These are phyloP conservation scores for Cladosporium velox DNA, from an alignment of 2,329 filamentous ascomycete species.

Conservation along the genomic window DNA sequence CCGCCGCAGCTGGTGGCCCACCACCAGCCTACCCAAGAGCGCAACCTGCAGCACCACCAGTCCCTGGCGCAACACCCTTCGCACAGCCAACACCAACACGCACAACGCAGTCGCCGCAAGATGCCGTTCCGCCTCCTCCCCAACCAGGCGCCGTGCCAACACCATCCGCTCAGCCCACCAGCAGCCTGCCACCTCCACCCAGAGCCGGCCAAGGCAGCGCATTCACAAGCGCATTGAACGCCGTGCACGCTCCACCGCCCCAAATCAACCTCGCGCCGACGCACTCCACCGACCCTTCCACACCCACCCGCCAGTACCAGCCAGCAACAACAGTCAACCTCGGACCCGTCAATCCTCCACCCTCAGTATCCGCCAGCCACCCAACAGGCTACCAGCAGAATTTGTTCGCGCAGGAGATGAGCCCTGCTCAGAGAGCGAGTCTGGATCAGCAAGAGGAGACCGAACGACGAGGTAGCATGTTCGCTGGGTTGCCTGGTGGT, in stretches of 20 bases:
- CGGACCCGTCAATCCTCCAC: slow-evolving; percentile 37
- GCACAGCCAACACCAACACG: slow-evolving; percentile 31
- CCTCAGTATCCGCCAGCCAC: slow-evolving; percentile 38
- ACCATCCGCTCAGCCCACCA: slow-evolving; percentile 33
- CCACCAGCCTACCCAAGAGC: slow-evolving; percentile 33
- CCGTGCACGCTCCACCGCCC: slow-evolving; percentile 41
- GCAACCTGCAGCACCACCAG: slow-evolving; percentile 31
- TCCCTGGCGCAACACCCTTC: slow-evolving; percentile 37
- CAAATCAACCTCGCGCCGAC: slow-evolving; percentile 39
- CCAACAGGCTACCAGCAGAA: slow-evolving; percentile 54
- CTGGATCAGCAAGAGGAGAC: slow-evolving; percentile 32
- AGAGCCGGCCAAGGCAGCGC: slow-evolving; percentile 8
- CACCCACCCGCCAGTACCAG: slow-evolving; percentile 11
- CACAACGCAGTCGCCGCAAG: slow-evolving; percentile 23
- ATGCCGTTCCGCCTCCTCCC: slow-evolving; percentile 41
- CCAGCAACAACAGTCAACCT: slow-evolving; percentile 43
- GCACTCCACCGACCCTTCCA: slow-evolving; percentile 38
- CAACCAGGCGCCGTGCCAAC: slow-evolving; percentile 46
- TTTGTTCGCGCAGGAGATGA: slow-evolving; percentile 45
- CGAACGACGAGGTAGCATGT: slow-evolving; percentile 29
- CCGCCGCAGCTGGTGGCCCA: slow-evolving; percentile 29
- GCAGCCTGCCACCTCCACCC: slow-evolving; percentile 29
- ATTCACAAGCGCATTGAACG: slow-evolving; percentile 13
- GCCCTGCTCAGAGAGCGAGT: slow-evolving; percentile 37
- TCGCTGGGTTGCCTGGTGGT: slow-evolving; percentile 41